Evolutionary conservation across 2,329 filamentous ascomycete genomes (phyloP), one percentile per base, ranked within the genome.

Genomic region (Diaporthe batatas): DNA sequence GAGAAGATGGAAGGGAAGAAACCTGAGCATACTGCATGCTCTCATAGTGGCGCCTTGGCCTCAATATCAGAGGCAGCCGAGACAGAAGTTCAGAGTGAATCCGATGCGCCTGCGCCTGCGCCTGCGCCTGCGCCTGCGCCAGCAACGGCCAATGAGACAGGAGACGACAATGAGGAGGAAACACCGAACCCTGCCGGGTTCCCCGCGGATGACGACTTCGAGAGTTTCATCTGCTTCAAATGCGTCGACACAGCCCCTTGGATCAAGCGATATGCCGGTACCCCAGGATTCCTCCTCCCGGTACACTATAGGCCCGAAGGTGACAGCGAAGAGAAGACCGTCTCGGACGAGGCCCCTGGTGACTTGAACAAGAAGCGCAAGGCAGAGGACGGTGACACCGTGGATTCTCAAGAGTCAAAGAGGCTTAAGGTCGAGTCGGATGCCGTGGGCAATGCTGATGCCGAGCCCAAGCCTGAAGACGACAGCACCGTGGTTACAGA

Each of bases 221-320:
- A 97, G 69, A 90, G 92, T 36, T 93, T 98, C 78, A 88, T 99
- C 49, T 99, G 96, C 85, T 98, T 96, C 85, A 97, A 97, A 80
- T 99, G 96, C 77, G 89, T 97, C 18, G 91, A 95, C 53, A 90
- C 94, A 1, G 90, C 95, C 77, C 94, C 95, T 0, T 99, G 96
- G 96, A 92, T 98, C 81, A 97, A 96, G 84, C 87, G 87, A 75
- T 98, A 98, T 80, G 95, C 94, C 7, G 92, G 93, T 2, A 90
- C 93, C 0, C 80, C 90, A 0, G 95, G 95, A 0, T 98, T 99
- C 78, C 85, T 98, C 0, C 86, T 90, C 0, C 89, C 95, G 0
- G 89, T 98, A 0, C 92, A 91, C 73, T 80, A 83, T 72, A 80
- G 80, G 73, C 81, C 67, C 58, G 59, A 75, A 54, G 74, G 71